Evolutionary conservation across 2,329 filamentous ascomycete species (phyloP).

Genomic region (Ophiostoma ips): DNA sequence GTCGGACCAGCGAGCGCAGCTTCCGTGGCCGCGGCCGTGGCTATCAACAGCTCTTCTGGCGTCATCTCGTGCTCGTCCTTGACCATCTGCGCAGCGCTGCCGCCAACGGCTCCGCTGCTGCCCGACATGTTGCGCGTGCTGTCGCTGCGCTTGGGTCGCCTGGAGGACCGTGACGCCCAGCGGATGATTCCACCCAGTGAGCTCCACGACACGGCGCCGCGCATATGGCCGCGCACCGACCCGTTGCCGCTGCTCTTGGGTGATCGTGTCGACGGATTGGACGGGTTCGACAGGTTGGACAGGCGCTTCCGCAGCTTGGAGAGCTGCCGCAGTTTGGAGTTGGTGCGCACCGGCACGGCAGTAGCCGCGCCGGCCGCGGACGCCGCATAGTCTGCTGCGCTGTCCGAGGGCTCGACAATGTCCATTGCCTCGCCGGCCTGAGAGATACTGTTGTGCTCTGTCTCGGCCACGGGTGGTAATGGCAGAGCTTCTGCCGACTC

Average conservation of each 20-base stretch:
- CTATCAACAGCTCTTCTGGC: background rate
- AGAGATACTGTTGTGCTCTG: too few relatives aligned
- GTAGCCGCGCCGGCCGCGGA: constrained; percentile 6
- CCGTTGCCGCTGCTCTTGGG: constrained; percentile 29
- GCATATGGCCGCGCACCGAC: constrained; percentile 22
- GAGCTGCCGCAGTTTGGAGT: constrained; percentile 8
- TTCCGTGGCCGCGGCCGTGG: background rate
- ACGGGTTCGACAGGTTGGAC: constrained; percentile 38
- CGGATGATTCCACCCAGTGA: constrained; percentile 49
- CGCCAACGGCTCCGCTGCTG: background rate
- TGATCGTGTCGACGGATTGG: background rate
- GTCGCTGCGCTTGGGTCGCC: constrained; percentile 34
- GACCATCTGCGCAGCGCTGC: background rate
- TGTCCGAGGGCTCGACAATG: constrained; percentile 1
- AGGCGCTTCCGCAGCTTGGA: constrained; percentile 15
- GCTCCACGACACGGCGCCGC: constrained; percentile 40
- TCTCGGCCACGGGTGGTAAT: background rate
- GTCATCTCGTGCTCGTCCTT: background rate
- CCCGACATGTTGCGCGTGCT: constrained; percentile 58
- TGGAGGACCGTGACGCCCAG: constrained; percentile 46
- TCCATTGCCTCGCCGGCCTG: constrained; percentile 2
- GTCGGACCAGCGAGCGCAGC: background rate
- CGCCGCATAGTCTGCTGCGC: too few relatives aligned
- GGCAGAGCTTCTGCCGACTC: background rate
- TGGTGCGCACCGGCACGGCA: constrained; percentile 3